These are phyloP conservation scores for Cyphellophora attinorum DNA, from an alignment of 2,329 filamentous ascomycete genomes.

Conservation along the genomic window DNA sequence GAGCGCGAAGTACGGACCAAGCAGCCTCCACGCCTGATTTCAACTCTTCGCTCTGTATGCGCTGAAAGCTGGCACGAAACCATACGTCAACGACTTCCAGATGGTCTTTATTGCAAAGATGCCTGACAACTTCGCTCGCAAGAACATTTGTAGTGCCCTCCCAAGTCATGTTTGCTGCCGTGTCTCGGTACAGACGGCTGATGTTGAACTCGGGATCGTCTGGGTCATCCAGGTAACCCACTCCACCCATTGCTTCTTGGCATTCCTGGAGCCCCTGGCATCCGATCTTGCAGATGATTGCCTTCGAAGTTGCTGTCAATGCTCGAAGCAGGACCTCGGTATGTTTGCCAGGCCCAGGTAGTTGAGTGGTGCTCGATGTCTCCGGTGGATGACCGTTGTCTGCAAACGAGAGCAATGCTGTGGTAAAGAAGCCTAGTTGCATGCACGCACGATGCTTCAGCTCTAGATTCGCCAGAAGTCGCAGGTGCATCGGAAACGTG, in stretches of 20 bases:
- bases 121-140: constrained; percentile 13
- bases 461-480: constrained; percentile 19
- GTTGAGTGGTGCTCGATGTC: not conserved
- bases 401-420: constrained; percentile 22
- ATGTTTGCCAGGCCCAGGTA: constrained; percentile 15
- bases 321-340: constrained; percentile 21
- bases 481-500: constrained; percentile 29
- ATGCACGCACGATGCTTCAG: constrained; percentile 16
- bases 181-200: constrained; percentile 55
- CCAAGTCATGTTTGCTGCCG: constrained; percentile 56
- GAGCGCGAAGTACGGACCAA: not conserved
- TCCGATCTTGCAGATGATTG: constrained; percentile 4
- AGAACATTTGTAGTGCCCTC: constrained; percentile 61
- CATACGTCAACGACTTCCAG: constrained; percentile 1
- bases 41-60: not conserved
- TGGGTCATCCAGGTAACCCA: constrained; percentile 24
- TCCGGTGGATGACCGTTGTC: constrained; percentile 18
- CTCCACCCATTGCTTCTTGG: constrained; percentile 24
- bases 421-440: constrained; percentile 18
- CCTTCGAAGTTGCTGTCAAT: constrained; percentile 25
- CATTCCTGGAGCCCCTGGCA: constrained; percentile 13
- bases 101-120: not conserved
- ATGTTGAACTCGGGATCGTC: constrained; percentile 50
- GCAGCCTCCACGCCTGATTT: not conserved
- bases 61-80: not conserved